Evolutionary conservation across 345 rosid genomes (phyloP), one percentile per base, ranked within the genome.

Genomic region (Odontarrhena argentea): DNA sequence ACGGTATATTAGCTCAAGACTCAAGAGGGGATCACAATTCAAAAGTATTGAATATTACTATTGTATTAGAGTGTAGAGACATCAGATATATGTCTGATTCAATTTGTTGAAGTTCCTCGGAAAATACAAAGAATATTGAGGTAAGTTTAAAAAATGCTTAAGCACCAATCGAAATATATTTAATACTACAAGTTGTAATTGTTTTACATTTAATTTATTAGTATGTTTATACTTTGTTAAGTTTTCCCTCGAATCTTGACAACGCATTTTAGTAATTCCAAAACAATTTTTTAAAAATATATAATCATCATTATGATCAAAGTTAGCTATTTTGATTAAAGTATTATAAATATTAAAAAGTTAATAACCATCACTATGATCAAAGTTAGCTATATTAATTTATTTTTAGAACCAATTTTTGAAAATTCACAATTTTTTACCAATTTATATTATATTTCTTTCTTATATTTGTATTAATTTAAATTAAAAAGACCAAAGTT

Each of bases 1-100:
- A 56, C 57, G 15, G 14, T 57, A 15, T 50, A n/a, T n/a, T 51
- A 51, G 67, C 60, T 51, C 52, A 50, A 13, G 34, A 12, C 45
- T 55, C 26, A n/a, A 45, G 32, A 47, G 34, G 34, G 30, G 47
- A 68, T 32, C 41, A 13, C 40, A 57, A 6, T 15, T 60, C 41
- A 9, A 18, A 37, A 49, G 28, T 38, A 30, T 38, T 28, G 3
- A 28, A 5, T 32, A 32, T 15, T 32, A 53, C n/a, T 12, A 18
- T 18, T 18, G 18, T 43, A 22, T 34, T 51, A 40, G 22, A 18
- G 22, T 18, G 22, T 18, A 18, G 12, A 24, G 49, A 9, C 9
- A 50, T n/a, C 7, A 15, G 18, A 30, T 65, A 65, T 32, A 65
- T 32, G 18, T 56, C 13, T 8, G 40, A 18, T 66, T 55, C 36